Percentiles rank a stretch among this genome's conserved stretches.
These are phyloP conservation scores for Citrus mangshanensis DNA, from an alignment of 345 rosid species.

Conservation along the genomic window DNA sequence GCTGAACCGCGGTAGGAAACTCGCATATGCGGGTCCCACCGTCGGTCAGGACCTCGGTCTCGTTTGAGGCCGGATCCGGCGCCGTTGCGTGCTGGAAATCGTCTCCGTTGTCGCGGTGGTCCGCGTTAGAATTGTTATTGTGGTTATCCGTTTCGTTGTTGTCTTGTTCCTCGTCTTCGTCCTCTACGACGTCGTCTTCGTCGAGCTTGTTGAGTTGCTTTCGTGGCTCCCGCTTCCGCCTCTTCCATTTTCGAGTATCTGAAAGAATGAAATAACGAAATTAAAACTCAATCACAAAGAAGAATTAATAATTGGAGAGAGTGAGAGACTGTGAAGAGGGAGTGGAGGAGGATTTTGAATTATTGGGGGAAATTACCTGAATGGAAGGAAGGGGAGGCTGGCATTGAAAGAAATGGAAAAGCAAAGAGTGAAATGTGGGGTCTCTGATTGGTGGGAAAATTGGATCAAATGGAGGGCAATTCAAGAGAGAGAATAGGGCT, in stretches of 20 bases:
- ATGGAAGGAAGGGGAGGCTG: slow-evolving; percentile 65
- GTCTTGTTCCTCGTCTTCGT: slow-evolving; percentile 40
- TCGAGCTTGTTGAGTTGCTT: slow-evolving; percentile 42
- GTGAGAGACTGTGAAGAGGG: slow-evolving; percentile 7
- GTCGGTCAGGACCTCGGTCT: slow-evolving; percentile 51
- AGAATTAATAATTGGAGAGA: neutral
- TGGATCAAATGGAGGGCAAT: slow-evolving; percentile 15
- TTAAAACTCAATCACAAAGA: slow-evolving; percentile 6
- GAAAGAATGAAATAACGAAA: slow-evolving; percentile 3
- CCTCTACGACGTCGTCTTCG: slow-evolving; percentile 49
- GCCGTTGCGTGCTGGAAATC: slow-evolving; percentile 29
- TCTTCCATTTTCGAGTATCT: slow-evolving; percentile 83
- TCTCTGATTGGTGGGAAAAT: slow-evolving; percentile 27
- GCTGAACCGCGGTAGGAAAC: slow-evolving; percentile 64
- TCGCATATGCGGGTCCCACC: slow-evolving; percentile 64
- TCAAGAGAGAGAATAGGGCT: slow-evolving; percentile 11
- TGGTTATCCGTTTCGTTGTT: slow-evolving; percentile 41
- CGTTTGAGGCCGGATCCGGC: slow-evolving; percentile 49
- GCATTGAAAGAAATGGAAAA: slow-evolving; percentile 45
- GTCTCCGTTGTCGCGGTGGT: slow-evolving; percentile 35
- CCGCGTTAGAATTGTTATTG: slow-evolving; percentile 8
- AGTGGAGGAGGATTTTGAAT: slow-evolving; percentile 7
- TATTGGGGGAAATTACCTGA: slow-evolving; percentile 45
- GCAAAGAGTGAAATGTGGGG: slow-evolving; percentile 14
- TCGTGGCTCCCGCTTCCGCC: slow-evolving; percentile 68